Conservation (phyloP, 1,284 basidiomycete genomes). For the Lentinula novae-zelandiae region DNA sequence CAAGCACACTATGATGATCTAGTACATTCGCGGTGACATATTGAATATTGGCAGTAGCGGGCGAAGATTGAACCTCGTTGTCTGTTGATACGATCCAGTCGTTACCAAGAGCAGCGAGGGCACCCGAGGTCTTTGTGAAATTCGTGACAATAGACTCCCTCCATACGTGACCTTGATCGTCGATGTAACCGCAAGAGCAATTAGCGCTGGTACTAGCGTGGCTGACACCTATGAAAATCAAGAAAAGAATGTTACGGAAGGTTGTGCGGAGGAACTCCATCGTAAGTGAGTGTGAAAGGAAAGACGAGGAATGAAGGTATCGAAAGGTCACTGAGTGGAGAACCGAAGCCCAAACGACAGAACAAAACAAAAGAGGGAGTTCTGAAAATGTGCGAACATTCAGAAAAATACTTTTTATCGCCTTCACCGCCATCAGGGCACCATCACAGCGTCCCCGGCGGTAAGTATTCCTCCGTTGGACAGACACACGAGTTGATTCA, state of each 20-base stretch:
- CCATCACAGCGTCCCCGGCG: no score
- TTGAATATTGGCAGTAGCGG: constrained; percentile 15
- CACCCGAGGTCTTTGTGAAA: constrained; percentile 16
- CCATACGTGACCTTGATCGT: constrained; percentile 7
- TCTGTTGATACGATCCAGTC: constrained; percentile 17
- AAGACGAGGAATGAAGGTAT: not conserved
- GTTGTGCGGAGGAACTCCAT: not conserved
- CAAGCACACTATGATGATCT: constrained; percentile 14
- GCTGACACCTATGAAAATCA: not conserved
- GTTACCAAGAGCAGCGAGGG: constrained; percentile 14
- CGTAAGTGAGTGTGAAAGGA: not conserved
- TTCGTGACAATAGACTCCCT: constrained; percentile 15
- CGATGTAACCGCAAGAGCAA: constrained; percentile 2
- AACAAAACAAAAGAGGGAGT: not conserved
- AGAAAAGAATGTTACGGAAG: not conserved
- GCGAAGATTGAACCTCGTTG: constrained; percentile 10
- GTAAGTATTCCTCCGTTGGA: no score
- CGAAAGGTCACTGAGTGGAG: not conserved
- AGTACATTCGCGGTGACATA: constrained; percentile 15
- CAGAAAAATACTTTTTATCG: no score
- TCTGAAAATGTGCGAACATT: no score
- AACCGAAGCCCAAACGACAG: not conserved
- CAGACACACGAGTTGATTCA: no score
- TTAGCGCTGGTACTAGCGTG: not conserved
- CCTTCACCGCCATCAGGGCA: no score